Base-by-base conservation (phyloP, 192 early-diverging fungal genomes). In the Coemansia sp. region DNA sequence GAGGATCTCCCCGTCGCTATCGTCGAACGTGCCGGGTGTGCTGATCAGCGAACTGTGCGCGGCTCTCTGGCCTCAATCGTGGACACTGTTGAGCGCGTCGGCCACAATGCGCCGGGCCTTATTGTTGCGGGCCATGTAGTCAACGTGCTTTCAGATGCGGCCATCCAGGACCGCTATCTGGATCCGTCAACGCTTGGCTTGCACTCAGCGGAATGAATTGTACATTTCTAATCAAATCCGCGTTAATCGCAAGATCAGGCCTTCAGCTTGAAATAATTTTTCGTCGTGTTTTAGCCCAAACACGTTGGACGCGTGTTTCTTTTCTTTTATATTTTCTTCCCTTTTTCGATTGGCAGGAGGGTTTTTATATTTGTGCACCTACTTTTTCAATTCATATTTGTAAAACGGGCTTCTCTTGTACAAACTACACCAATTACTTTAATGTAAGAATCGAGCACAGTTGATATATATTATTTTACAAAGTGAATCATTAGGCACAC, bases 11-110 rank as follows among this genome's bases (percentile, higher is more conserved):
- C 94, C 0, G 83, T 84, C 14, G 91, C 91, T 2, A 90, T 94
- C 60, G 83, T 97, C 11, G 94, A 97, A 78, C 93, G 84, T 76
- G 88, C 89, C 8, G 89, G 89, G 41, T 92, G 91, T 60, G 57
- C 83, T 1, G 85, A 90, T 13, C 87, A 95, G 81, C 79, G 92
- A 53, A 85, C 87, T 8, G 71, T 95, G 20, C 69, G 81, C 9
- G 90, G 85, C 3, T 91, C 87, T 0, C 35, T 96, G 52, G 78
- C 59, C 2, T 85, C 81, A 0, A 87, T 96, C 57, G 87, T 77
- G 2, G 85, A 84, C 23, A 59, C 85, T 43, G 91, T 91, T 14
- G 83, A 85, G 49, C 79, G 81, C 40, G 77, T 85, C 19, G 84
- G 85, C 2, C 86, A 92, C 40, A 86, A 87, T 7, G 81, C 87